phyloP scores from a whole-genome alignment of 371 early-diverging fungal species.

The Apophysomyces sp. region DNA sequence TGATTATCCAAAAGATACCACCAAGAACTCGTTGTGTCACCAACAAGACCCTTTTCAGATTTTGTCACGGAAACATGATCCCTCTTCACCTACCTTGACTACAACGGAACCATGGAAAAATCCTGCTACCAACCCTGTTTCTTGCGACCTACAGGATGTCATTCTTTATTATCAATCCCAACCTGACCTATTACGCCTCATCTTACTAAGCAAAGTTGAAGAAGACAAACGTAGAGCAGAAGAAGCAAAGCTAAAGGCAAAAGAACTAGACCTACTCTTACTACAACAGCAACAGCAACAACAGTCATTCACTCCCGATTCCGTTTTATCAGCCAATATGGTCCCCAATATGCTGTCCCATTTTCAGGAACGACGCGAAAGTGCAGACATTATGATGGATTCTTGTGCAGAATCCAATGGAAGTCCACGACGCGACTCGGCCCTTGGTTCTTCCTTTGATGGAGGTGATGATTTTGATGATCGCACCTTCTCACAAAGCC shows the following conservation, averaged over 20 bases:
- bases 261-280: slow-evolving; percentile 41
- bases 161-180: slow-evolving; percentile 55
- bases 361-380: slow-evolving; percentile 1
- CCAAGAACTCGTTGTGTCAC: neutral
- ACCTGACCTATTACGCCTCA: slow-evolving; percentile 59
- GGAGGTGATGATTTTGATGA: slow-evolving; percentile 1
- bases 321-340: neutral
- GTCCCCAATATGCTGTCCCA: neutral
- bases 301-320: neutral
- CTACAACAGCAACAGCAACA: slow-evolving; percentile 35
- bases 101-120: neutral
- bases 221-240: slow-evolving; percentile 61
- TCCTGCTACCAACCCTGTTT: slow-evolving; percentile 10
- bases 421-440: slow-evolving; percentile 1
- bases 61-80: neutral
- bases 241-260: slow-evolving; percentile 48
- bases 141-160: slow-evolving; percentile 54
- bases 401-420: neutral
- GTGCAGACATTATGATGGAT: neutral
- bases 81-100: neutral
- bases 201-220: slow-evolving; percentile 62
- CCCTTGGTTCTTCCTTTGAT: slow-evolving; percentile 3
- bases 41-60: slow-evolving; percentile 3
- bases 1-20: slow-evolving; percentile 3
- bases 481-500: slow-evolving; percentile 4